A percentile compares a stretch with the other conserved stretches of the same genome.
Evolutionary conservation across 495 filamentous ascomycete genomes (phyloP).

Genomic region (Patellaria atrata): DNA sequence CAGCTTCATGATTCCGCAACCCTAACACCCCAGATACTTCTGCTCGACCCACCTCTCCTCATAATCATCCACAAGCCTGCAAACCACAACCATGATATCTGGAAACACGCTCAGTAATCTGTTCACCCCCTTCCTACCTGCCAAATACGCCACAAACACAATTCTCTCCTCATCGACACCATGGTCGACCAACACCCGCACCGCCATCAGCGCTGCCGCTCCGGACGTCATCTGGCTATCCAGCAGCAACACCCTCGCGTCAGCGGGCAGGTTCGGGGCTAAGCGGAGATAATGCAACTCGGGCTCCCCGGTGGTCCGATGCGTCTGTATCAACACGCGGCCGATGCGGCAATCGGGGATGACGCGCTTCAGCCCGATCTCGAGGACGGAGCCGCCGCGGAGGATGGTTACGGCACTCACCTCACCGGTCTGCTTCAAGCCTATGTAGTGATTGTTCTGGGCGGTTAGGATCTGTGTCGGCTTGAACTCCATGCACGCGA

Average conservation of each 20-base stretch:
- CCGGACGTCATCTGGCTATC: conserved; percentile 92
- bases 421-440: conserved; percentile 48
- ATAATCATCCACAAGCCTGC: conserved; percentile 58
- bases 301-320: conserved; percentile 69
- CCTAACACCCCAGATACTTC: conserved; percentile 65
- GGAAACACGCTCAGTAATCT: conserved; percentile 77
- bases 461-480: conserved; percentile 52
- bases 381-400: conserved; percentile 72
- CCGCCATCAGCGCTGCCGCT: conserved; percentile 90
- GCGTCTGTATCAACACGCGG: conserved; percentile 79
- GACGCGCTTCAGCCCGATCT: conserved; percentile 73
- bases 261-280: conserved; percentile 47
- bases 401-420: conserved; percentile 24
- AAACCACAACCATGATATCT: conserved; percentile 67
- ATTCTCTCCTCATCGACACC: conserved; percentile 77
- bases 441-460: conserved; percentile 47
- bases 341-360: conserved; percentile 87
- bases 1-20: background rate
- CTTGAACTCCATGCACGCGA: conserved; percentile 56
- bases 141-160: conserved; percentile 76
- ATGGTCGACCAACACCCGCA: conserved; percentile 84
- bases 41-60: conserved; percentile 74
- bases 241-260: conserved; percentile 69
- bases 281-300: conserved; percentile 81
- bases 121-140: conserved; percentile 66